These are phyloP conservation scores for Colletotrichum lindemuthianum DNA, from an alignment of 2,329 filamentous ascomycete species.

Conservation along the genomic window DNA sequence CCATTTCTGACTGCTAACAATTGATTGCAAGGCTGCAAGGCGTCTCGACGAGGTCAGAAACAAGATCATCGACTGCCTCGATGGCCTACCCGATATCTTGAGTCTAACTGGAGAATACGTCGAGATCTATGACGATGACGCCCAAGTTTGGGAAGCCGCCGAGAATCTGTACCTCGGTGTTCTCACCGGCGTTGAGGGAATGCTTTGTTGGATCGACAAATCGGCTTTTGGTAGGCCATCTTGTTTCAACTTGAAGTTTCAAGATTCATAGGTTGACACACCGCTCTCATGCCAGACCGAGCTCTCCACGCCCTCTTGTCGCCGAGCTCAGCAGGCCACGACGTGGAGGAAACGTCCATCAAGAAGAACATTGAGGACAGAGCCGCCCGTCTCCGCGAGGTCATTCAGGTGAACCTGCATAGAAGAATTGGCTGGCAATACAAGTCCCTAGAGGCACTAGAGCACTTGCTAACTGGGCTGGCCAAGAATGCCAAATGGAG, in stretches of 20 bases:
- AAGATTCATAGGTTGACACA: neutral
- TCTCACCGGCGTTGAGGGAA: conserved; percentile 14
- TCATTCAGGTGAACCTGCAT: neutral
- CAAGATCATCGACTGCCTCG: conserved; percentile 9
- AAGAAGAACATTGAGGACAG: conserved; percentile 16
- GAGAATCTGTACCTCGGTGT: conserved; percentile 21
- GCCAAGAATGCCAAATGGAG: neutral
- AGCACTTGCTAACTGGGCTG: neutral
- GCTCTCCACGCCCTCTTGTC: conserved; percentile 8
- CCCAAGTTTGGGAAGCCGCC: conserved; percentile 10
- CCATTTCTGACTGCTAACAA: neutral
- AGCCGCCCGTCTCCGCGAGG: neutral
- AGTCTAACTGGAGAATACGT: conserved; percentile 11
- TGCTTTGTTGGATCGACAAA: conserved; percentile 20
- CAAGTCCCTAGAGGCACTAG: neutral
- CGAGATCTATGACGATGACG: conserved; percentile 9
- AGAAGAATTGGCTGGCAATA: neutral
- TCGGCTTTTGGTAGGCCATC: conserved; percentile 6
- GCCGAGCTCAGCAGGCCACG: conserved; percentile 2
- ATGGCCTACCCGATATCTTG: conserved; percentile 1
- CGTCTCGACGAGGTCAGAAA: conserved; percentile 19
- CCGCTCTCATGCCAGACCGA: neutral
- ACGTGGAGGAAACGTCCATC: conserved; percentile 11
- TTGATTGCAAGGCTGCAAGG: neutral
- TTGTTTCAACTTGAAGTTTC: accelerated